Evolutionary conservation across 345 rosid genomes (phyloP).

Genomic region (Populus ilicifolia): DNA sequence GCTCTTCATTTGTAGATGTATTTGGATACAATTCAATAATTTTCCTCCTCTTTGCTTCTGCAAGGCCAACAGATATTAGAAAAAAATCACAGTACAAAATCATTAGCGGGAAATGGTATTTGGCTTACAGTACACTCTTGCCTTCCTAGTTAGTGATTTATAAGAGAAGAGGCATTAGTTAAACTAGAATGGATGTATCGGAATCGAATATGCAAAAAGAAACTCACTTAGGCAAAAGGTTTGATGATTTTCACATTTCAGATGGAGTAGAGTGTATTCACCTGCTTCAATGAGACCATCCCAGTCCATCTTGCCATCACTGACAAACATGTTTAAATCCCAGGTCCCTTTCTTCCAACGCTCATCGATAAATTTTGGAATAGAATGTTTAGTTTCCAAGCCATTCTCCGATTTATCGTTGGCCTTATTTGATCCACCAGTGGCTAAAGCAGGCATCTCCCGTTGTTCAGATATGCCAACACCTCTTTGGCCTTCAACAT

Average conservation of each 20-base stretch:
- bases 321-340: conserved; percentile 55
- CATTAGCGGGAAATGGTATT: background rate
- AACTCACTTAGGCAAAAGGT: too few relatives aligned
- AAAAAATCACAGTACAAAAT: background rate
- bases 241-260: background rate
- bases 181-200: too few relatives aligned
- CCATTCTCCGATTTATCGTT: conserved; percentile 6
- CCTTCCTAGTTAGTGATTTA: too few relatives aligned
- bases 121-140: background rate
- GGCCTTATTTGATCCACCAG: conserved; percentile 7
- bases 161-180: too few relatives aligned
- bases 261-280: background rate
- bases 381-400: conserved; percentile 19
- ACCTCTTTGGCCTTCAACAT: conserved; percentile 28
- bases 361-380: conserved; percentile 31
- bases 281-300: conserved; percentile 48
- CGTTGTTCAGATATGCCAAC: conserved; percentile 11
- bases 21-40: conserved; percentile 45
- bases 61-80: conserved; percentile 3
- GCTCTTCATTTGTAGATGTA: conserved; percentile 43
- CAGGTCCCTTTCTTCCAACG: conserved; percentile 53
- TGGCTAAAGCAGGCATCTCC: conserved; percentile 1
- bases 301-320: conserved; percentile 50
- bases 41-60: conserved; percentile 60
- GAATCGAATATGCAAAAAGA: too few relatives aligned